phyloP scores from a whole-genome alignment of 148 eudicot genomes.

The Gaultheria prostrata region DNA sequence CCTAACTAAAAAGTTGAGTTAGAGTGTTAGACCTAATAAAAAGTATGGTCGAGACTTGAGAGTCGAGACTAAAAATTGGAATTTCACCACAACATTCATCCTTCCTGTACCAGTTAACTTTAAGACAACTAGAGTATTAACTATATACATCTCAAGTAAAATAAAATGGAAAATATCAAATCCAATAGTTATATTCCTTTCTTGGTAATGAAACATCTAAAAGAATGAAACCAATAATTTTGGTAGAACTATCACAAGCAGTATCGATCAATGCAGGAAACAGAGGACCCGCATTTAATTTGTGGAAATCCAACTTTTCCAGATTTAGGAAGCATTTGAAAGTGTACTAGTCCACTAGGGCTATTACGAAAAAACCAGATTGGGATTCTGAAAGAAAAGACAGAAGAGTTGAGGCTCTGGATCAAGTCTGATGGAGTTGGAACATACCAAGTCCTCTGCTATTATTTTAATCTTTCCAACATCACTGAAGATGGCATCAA shows the following conservation, averaged over 20 bases:
- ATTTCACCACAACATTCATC: background rate
- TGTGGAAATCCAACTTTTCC: background rate
- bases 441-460: constrained; percentile 96
- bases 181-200: background rate
- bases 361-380: background rate
- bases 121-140: background rate
- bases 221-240: background rate
- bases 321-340: background rate
- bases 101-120: background rate
- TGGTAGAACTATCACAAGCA: background rate
- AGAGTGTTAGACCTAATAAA: background rate
- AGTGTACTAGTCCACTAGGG: too few species aligned
- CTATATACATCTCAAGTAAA: background rate
- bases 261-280: background rate
- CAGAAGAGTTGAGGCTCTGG: background rate
- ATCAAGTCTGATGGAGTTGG: background rate
- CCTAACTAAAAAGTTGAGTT: background rate
- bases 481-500: constrained; percentile 70
- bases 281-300: background rate
- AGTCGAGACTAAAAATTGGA: background rate
- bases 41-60: background rate
- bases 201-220: background rate
- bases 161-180: background rate
- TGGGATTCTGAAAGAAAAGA: background rate
- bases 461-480: constrained; percentile 76